Base-by-base conservation (phyloP, 768 basidiomycete species). In the Astraeus odoratus region DNA sequence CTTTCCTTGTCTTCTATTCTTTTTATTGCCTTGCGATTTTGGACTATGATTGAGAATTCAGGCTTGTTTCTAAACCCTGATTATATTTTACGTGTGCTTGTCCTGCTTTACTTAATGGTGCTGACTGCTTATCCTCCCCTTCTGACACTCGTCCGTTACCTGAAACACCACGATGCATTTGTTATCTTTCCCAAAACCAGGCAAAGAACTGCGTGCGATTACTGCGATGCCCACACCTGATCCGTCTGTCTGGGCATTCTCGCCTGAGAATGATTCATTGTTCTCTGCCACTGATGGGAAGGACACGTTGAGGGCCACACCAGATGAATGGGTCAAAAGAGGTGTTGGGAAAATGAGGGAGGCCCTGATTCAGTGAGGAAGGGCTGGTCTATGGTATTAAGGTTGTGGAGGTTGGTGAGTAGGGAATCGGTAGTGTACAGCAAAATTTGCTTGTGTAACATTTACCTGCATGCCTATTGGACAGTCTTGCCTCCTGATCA, bases 191-290 rank as follows among this genome's bases (percentile, higher is more conserved):
- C n/a, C n/a, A n/a, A 47, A n/a, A 48, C 31, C 51, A 74, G 78
- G 73, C 39, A 75, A 76, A 51, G 82, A 84, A 58, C 67, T 85
- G 35, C 71, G 67, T 23, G 82, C 80, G 4, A 71, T 84, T 48
- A 80, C 81, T 10, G 75, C 79, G 20, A 69, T 73, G 16, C 70
- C 77, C 3, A 66, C 77, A 18, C 81, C 81, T n/a, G 71, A 80
- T 53, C 75, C 77, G 36, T 59, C 66, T 26, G 61, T 66, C 29
- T 83, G 83, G 83, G 78, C 72, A 18, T 85, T 83, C 57, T 69
- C 71, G 18, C 59, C 70, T 24, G 73, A 73, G 50, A 83, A 84
- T 57, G 74, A 83, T 58, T 60, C 75, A 24, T 45, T 83, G 23
- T 78, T 83, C 55, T 61, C 70, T 13, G 40, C 20, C 7, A 35